Evolutionary conservation across 495 filamentous ascomycete species (phyloP).

Genomic region (Penicillium longicatenatum): DNA sequence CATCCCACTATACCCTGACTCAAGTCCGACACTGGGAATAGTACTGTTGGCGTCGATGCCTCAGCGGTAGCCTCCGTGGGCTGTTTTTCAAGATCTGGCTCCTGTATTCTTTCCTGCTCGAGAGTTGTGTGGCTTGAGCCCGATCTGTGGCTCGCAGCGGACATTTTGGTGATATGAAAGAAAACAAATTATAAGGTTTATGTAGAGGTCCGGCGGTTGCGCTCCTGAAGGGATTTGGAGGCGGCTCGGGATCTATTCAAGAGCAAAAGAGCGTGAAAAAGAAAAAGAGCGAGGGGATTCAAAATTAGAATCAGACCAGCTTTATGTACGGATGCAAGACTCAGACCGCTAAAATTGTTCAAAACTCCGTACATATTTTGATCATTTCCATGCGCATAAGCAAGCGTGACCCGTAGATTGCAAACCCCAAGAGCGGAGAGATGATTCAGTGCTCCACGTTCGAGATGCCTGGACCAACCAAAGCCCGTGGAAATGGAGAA

Average conservation of each 20-base stretch:
- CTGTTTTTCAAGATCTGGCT: background rate
- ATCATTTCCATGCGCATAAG: too few relatives aligned
- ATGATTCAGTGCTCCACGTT: background rate
- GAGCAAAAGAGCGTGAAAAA: background rate
- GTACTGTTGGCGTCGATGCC: background rate
- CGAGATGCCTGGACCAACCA: background rate
- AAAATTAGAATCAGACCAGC: too few relatives aligned
- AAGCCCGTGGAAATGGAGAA: background rate
- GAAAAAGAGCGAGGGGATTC: background rate
- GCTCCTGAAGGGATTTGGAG: background rate
- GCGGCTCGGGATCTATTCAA: background rate
- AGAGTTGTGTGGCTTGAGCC: background rate
- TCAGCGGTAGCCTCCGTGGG: background rate
- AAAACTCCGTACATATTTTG: too few relatives aligned
- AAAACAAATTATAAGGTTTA: background rate
- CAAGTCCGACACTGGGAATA: constrained; percentile 17
- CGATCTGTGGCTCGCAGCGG: background rate
- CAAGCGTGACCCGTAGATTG: too few relatives aligned
- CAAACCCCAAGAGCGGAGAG: background rate
- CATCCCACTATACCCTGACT: constrained; percentile 17
- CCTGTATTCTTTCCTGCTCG: background rate
- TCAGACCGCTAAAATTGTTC: background rate
- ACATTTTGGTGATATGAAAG: background rate
- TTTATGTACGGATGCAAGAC: background rate
- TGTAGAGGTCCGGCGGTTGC: too few relatives aligned